Evolutionary conservation across 371 early-diverging fungal species (phyloP).

Genomic region (Mortierella sp.): DNA sequence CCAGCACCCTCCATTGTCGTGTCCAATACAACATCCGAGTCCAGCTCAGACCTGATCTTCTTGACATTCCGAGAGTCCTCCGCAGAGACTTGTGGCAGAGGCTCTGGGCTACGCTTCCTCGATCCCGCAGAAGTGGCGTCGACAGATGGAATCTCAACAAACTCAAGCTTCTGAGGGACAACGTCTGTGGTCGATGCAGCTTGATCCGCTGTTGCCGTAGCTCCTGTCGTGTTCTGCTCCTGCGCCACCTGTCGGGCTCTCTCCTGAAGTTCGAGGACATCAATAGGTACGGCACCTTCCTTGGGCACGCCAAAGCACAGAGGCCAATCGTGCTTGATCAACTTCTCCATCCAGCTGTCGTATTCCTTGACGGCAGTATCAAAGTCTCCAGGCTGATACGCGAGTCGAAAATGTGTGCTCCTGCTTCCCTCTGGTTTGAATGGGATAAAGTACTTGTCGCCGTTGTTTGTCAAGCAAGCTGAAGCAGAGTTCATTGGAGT

Average conservation of each 20-base stretch:
- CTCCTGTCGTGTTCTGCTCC: neutral
- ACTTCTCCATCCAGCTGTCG: conserved; percentile 77
- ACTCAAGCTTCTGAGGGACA: neutral
- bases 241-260: conserved; percentile 11
- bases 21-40: conserved; percentile 9
- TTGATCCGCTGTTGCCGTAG: neutral
- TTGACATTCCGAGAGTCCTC: conserved; percentile 21
- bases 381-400: conserved; percentile 84
- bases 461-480: conserved; percentile 84
- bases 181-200: neutral
- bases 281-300: conserved; percentile 41
- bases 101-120: conserved; percentile 35
- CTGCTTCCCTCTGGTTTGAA: conserved; percentile 78
- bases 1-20: neutral
- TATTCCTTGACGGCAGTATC: conserved; percentile 80
- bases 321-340: conserved; percentile 84
- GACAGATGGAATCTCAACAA: neutral
- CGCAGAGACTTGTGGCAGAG: neutral
- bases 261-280: conserved; percentile 37
- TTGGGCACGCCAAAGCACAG: conserved; percentile 76
- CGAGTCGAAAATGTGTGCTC: conserved; percentile 79
- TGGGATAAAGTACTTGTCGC: conserved; percentile 82
- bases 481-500: conserved; percentile 90
- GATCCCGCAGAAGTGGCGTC: conserved; percentile 9
- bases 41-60: conserved; percentile 44